A percentile compares a stretch with the other conserved stretches of the same genome.
Evolutionary conservation across 305 asterid species (phyloP).

Genomic region (Caryopteris hybrid): DNA sequence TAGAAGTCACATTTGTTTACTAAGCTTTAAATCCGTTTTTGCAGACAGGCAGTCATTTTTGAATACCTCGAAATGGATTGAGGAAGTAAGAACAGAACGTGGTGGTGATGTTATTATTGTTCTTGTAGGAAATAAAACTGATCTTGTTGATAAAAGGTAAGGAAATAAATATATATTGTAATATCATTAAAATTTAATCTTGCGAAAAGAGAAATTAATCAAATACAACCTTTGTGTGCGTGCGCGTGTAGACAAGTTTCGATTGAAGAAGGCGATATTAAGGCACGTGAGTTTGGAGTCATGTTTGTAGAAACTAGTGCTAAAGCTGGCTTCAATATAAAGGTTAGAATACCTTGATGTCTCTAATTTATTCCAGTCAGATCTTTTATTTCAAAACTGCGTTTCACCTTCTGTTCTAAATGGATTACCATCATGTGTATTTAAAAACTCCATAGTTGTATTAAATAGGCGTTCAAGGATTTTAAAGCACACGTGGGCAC

Average conservation of each 20-base stretch:
- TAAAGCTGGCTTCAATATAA: slow-evolving; percentile 51
- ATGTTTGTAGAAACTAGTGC: slow-evolving; percentile 60
- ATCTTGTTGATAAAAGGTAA: slow-evolving; percentile 58
- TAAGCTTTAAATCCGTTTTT: no score
- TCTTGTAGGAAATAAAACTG: slow-evolving; percentile 63
- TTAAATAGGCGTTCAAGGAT: no score
- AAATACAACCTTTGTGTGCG: neutral
- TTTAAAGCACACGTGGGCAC: no score
- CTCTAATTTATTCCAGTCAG: neutral
- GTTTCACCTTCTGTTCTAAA: no score
- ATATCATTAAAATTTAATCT: neutral
- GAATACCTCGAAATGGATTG: slow-evolving; percentile 57
- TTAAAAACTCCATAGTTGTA: no score
- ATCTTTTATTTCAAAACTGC: no score
- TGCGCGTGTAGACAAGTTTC: slow-evolving; percentile 42
- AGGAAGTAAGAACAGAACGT: slow-evolving; percentile 60
- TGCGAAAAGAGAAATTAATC: neutral
- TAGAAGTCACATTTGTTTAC: no score
- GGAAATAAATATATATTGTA: neutral
- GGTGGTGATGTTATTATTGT: slow-evolving; percentile 60
- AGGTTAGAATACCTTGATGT: slow-evolving; percentile 18
- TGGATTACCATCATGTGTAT: no score
- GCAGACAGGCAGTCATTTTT: slow-evolving; percentile 56
- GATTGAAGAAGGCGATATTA: slow-evolving; percentile 47
- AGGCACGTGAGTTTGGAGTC: slow-evolving; percentile 46